phyloP scores from a whole-genome alignment of 495 filamentous ascomycete genomes.

The Cryomyces minteri region DNA sequence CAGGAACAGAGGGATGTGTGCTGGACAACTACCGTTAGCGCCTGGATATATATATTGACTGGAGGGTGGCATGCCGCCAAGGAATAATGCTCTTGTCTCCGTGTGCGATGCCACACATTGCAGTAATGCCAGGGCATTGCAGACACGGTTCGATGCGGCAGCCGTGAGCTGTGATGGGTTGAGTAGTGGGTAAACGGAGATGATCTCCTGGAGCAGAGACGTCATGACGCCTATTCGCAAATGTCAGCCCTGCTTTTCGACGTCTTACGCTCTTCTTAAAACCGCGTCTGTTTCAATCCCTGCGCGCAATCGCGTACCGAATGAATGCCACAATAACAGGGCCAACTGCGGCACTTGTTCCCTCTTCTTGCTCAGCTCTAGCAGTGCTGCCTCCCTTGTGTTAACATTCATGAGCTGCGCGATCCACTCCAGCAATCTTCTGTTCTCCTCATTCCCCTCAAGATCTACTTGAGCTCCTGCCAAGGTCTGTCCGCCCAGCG shows the following conservation, averaged over 20 bases:
- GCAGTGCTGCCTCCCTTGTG: constrained; percentile 72
- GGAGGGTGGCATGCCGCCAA: constrained; percentile 50
- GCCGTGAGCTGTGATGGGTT: constrained; percentile 95
- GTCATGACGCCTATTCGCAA: constrained; percentile 77
- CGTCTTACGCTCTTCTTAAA: background rate
- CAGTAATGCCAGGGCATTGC: constrained; percentile 88
- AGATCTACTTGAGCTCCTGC: constrained; percentile 24
- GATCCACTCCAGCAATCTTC: constrained; percentile 80
- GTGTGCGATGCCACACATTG: constrained; percentile 98
- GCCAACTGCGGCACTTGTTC: constrained; percentile 96
- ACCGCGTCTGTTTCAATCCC: background rate
- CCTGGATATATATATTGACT: background rate
- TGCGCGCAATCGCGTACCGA: constrained; percentile 44
- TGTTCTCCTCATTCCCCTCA: constrained; percentile 72
- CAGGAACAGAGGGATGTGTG: constrained; percentile 96
- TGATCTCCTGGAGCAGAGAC: constrained; percentile 92
- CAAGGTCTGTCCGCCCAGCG: too few species aligned
- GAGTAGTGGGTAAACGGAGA: constrained; percentile 90
- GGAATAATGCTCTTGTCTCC: constrained; percentile 81
- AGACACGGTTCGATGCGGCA: constrained; percentile 90
- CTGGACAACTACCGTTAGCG: constrained; percentile 24
- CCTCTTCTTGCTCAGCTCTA: constrained; percentile 96
- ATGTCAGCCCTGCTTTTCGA: constrained; percentile 1
- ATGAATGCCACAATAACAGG: constrained; percentile 95
- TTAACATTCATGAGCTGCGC: constrained; percentile 77